Conservation (phyloP, 179 eudicot species). For the Beta lomatogona region DNA sequence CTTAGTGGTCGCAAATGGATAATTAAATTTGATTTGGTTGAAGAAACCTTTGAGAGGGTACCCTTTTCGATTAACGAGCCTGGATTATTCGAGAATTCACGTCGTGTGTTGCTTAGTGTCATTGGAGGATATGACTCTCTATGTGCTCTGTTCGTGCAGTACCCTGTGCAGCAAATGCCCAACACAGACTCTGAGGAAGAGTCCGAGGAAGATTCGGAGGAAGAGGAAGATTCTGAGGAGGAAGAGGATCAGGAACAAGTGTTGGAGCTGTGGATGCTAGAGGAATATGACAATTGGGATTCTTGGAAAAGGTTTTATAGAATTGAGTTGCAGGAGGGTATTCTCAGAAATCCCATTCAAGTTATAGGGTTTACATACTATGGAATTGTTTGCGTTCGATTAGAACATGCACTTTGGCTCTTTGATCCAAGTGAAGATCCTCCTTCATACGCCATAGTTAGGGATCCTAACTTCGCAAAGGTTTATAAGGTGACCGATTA, state of each 20-base stretch:
- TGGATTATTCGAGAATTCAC: not conserved
- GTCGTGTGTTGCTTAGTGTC: not conserved
- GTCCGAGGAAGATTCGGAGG: no score
- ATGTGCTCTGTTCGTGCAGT: not conserved
- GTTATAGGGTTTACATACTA: not conserved
- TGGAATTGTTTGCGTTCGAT: not conserved
- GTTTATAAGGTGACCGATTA: conserved; percentile 9
- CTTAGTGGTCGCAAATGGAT: not conserved
- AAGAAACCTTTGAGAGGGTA: not conserved
- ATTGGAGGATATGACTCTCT: not conserved
- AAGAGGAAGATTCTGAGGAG: no score
- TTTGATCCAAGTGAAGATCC: not conserved
- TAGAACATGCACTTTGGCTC: not conserved
- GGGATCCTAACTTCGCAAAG: not conserved
- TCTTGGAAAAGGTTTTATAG: conserved; percentile 1
- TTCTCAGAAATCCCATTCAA: not conserved
- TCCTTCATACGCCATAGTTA: not conserved
- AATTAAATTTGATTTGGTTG: conserved; percentile 10
- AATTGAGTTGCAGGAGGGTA: not conserved
- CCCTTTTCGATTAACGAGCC: not conserved
- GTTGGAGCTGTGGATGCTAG: conserved; percentile 1
- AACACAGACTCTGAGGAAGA: no score
- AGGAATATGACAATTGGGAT: conserved; percentile 9
- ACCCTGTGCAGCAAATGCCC: not conserved
- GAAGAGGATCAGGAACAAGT: not conserved